phyloP scores from a whole-genome alignment of 176 grass and related monocot species.

The Carex littledalei region DNA sequence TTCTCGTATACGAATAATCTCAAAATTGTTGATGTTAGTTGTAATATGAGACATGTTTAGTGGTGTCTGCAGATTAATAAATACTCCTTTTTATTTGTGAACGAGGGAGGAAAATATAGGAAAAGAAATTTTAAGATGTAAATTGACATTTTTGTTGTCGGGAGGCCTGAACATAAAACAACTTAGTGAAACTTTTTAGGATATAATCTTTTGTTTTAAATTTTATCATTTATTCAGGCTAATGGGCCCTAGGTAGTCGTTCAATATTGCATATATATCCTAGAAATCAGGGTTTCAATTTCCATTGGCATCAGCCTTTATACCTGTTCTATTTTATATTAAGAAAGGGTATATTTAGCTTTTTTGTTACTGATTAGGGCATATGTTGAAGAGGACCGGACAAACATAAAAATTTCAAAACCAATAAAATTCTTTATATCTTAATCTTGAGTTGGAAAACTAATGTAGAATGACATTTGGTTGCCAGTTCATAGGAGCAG shows the following conservation, averaged over 20 bases:
- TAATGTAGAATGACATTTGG: constrained; percentile 30
- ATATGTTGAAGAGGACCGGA: background rate
- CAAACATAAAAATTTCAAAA: background rate
- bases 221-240: background rate
- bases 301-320: background rate
- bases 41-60: background rate
- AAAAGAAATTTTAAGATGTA: background rate
- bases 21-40: background rate
- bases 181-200: background rate
- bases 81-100: background rate
- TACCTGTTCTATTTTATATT: background rate
- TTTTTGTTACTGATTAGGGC: background rate
- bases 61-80: background rate
- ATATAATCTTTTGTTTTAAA: background rate
- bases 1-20: background rate
- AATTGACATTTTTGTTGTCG: background rate
- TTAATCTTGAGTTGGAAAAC: constrained; percentile 5
- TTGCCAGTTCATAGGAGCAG: constrained; percentile 87
- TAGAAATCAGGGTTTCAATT: background rate
- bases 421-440: constrained; percentile 14
- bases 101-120: background rate
- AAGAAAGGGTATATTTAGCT: background rate
- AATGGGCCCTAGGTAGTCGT: background rate
- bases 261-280: background rate
- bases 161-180: background rate